Evolutionary conservation across 371 early-diverging fungal species (phyloP), one percentile per base, ranked within the genome.

Genomic region (Mycotypha africana): DNA sequence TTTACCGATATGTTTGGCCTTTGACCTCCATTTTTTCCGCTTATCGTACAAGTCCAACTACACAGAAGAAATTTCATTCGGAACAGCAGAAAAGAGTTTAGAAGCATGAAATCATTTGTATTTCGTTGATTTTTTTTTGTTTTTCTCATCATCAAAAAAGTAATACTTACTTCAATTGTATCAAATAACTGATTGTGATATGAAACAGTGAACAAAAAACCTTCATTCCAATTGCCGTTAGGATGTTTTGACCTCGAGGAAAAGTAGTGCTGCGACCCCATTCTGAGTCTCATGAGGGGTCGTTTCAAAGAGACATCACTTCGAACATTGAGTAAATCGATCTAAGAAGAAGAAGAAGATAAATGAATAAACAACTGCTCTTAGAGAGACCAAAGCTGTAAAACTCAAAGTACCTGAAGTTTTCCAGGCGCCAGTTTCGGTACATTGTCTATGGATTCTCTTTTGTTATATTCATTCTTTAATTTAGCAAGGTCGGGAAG

Each of bases 201-300:
- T 1, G 70, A 64, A 11, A 65, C 48, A 12, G 57, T 53, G 42
- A 69, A 69, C 2, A 65, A 30, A 32, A 69, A 69, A 5, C 70
- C 70, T 60, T 69, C 70, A 32, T 72, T 72, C 73, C 73, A 72
- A 33, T 72, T 64, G 11, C 73, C 73, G 11, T 58, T 62, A 2
- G 45, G 26, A 33, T 53, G 44, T 37, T 58, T 61, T 28, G 66
- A 56, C 9, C 64, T 45, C 24, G 64, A 56, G 20, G 68, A 60
- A 39, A 55, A 63, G 41, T 72, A 72, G 15, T 72, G 63, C 17
- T 64, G 61, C 19, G 73, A 62, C 5, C 73, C 73, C 64, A 72
- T 66, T 15, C 64, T 47, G 20, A 72, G 57, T 26, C 69, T 58
- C 66, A 72, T 72, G 11, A 59, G 17, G 0, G 73, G 73, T 9